These are phyloP conservation scores for Phytophthora lateralis DNA, from an alignment of 352 stramenopile species.

Conservation along the genomic window DNA sequence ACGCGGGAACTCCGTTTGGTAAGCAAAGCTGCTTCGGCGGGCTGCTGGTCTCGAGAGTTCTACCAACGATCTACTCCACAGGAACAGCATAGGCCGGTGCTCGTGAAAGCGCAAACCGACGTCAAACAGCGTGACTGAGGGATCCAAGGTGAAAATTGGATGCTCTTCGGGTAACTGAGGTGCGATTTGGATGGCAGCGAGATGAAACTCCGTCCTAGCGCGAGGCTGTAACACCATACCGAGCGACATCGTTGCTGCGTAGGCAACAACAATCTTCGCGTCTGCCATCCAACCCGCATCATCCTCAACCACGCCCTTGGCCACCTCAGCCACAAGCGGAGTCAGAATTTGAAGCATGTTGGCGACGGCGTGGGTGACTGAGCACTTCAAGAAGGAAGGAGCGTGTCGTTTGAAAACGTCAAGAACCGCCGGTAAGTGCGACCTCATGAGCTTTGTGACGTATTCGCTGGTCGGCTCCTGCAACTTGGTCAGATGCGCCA, in stretches of 20 bases:
- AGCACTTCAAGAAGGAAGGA: conserved; percentile 46
- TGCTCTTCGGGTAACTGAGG: conserved; percentile 34
- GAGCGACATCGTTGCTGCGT: conserved; percentile 41
- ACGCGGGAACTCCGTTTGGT: conserved; percentile 26
- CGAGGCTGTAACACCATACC: conserved; percentile 36
- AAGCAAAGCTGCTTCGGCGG: conserved; percentile 35
- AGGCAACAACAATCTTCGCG: conserved; percentile 43
- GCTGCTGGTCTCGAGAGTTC: conserved; percentile 4
- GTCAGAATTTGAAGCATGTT: conserved; percentile 54
- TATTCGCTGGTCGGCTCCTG: conserved; percentile 27
- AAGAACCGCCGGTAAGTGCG: conserved; percentile 47
- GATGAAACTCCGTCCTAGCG: conserved; percentile 40
- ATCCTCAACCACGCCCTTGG: conserved; percentile 34
- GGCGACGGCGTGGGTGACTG: conserved; percentile 44
- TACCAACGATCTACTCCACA: conserved; percentile 30
- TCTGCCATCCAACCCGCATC: conserved; percentile 26
- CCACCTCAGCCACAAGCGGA: conserved; percentile 44
- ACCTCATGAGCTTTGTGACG: conserved; percentile 54
- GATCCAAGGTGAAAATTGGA: conserved; percentile 20
- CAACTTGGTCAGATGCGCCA: conserved; percentile 18
- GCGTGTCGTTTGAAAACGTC: conserved; percentile 59
- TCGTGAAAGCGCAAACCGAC: conserved; percentile 45
- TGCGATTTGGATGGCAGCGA: conserved; percentile 24
- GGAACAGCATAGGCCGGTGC: conserved; percentile 31
- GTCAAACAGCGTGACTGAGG: conserved; percentile 44